Conservation (phyloP, 78 protist genomes). For the Tieghemostelium lacteum region DNA sequence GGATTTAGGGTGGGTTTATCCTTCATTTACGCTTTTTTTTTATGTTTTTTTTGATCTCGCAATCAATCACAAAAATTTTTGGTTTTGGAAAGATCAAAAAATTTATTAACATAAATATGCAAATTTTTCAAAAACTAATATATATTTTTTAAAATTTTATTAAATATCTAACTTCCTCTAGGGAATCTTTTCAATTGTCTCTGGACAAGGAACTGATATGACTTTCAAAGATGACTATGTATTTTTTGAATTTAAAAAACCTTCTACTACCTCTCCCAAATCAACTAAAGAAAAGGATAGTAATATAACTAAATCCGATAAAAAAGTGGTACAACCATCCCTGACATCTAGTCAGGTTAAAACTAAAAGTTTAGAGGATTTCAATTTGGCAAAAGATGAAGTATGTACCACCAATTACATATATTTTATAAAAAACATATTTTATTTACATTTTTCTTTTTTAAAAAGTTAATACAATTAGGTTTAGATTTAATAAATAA, state of each 20-base stretch:
- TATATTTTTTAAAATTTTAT: not conserved
- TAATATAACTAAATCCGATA: too few relatives aligned
- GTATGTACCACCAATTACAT: not conserved
- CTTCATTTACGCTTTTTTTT: too few relatives aligned
- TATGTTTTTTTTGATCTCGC: too few relatives aligned
- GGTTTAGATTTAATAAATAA: constrained; percentile 58
- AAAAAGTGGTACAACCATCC: too few relatives aligned
- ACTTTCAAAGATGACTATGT: constrained; percentile 62
- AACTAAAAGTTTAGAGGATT: too few relatives aligned
- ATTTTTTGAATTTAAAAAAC: constrained; percentile 41
- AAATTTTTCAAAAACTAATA: not conserved
- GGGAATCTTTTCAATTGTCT: constrained; percentile 15
- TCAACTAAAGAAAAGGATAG: not conserved
- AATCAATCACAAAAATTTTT: too few relatives aligned
- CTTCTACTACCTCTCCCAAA: not conserved
- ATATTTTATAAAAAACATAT: too few relatives aligned
- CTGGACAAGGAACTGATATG: not conserved
- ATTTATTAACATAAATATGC: too few relatives aligned
- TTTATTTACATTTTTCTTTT: too few relatives aligned
- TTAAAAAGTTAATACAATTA: constrained; percentile 27
- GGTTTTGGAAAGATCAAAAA: not conserved
- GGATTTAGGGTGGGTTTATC: too few relatives aligned
- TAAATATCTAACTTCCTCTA: not conserved
- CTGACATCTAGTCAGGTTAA: too few relatives aligned
- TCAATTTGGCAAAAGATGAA: constrained; percentile 22